Evolutionary conservation across 805 yeast genomes (phyloP).

Genomic region (Hanseniaspora lachancei): DNA sequence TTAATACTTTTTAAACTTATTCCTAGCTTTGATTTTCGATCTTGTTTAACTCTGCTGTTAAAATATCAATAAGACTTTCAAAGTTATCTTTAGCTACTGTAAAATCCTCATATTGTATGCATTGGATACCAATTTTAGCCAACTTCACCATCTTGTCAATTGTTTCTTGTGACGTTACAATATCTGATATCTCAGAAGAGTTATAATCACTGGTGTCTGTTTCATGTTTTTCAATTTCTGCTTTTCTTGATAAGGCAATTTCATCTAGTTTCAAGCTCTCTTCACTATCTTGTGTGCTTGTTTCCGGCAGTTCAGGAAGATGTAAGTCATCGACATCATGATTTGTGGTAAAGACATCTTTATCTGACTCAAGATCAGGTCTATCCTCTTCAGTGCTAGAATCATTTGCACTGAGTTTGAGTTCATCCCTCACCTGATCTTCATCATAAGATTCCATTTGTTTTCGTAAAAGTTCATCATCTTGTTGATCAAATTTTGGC

Average conservation of each 20-base stretch:
- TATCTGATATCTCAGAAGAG: conserved; percentile 6
- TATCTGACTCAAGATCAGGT: conserved; percentile 1
- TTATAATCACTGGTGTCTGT: conserved; percentile 3
- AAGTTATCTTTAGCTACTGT: conserved; percentile 5
- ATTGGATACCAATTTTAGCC: conserved; percentile 11
- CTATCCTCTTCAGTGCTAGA: not conserved
- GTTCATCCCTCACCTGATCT: not conserved
- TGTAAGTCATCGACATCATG: not conserved
- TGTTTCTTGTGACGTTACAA: conserved; percentile 9
- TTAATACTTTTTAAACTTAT: not conserved
- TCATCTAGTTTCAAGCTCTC: conserved; percentile 3
- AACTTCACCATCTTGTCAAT: conserved; percentile 10
- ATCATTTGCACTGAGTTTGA: not conserved
- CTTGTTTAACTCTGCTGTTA: not conserved
- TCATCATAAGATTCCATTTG: not conserved
- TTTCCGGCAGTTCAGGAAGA: conserved; percentile 12
- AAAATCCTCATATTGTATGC: conserved; percentile 11
- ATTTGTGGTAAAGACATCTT: conserved; percentile 1
- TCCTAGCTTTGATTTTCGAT: not conserved
- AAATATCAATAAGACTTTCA: not conserved
- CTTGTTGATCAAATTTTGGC: not conserved
- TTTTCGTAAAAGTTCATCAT: conserved; percentile 4
- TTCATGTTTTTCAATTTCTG: not conserved
- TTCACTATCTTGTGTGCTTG: conserved; percentile 9
- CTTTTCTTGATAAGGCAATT: not conserved